A percentile compares a stretch with the other conserved stretches of the same genome.
phyloP scores from a whole-genome alignment of 306 rosid genomes.

The Pterocarpus santalinus region DNA sequence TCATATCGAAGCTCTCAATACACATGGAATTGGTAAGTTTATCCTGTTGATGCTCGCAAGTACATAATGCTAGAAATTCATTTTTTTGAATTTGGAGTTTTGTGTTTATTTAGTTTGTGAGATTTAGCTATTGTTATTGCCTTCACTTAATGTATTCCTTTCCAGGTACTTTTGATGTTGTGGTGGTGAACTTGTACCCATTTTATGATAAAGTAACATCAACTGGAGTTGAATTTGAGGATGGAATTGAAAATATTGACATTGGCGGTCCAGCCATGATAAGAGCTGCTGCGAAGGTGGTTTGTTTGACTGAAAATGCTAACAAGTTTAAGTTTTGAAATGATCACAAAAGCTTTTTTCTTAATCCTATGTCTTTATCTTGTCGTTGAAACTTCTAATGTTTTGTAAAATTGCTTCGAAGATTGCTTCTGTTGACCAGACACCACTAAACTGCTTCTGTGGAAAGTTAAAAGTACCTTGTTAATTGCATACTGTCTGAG shows the following conservation, averaged over 20 bases:
- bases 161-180: constrained; percentile 91
- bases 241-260: constrained; percentile 96
- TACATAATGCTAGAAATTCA: neutral
- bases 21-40: constrained; percentile 87
- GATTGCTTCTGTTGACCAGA: neutral
- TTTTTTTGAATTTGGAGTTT: constrained; percentile 1
- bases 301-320: constrained; percentile 29
- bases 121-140: constrained; percentile 11
- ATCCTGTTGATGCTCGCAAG: neutral
- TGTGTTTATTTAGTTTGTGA: constrained; percentile 13
- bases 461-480: too few relatives aligned
- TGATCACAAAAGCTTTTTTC: neutral
- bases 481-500: neutral
- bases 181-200: constrained; percentile 93
- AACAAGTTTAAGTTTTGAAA: constrained; percentile 25
- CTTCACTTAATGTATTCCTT: constrained; percentile 33
- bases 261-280: constrained; percentile 99
- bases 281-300: constrained; percentile 97
- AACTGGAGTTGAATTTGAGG: constrained; percentile 77
- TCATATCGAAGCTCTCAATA: constrained; percentile 81
- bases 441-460: too few relatives aligned
- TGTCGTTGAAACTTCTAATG: neutral
- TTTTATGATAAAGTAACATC: constrained; percentile 91
- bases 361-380: neutral
- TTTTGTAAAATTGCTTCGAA: constrained; percentile 28